Percentiles rank a stretch among this genome's conserved stretches.
These are phyloP conservation scores for Phragmites australis DNA, from an alignment of 176 grass and related monocot genomes.

Conservation along the genomic window DNA sequence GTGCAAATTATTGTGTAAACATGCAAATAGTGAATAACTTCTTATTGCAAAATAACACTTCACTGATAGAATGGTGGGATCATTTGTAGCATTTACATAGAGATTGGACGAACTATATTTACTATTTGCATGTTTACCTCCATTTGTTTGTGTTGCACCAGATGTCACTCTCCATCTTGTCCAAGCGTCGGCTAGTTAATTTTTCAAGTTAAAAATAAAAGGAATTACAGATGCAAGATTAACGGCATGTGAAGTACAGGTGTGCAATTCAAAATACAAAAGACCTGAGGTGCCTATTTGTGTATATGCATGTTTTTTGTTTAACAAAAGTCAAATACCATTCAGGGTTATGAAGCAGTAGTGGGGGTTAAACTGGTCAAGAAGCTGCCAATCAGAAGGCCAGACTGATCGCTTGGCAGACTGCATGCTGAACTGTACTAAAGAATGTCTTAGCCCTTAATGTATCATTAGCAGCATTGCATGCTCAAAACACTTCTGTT, in stretches of 20 bases:
- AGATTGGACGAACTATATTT: no score
- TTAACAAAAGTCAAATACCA: constrained; percentile 48
- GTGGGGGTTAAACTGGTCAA: constrained; percentile 22
- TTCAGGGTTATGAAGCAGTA: constrained; percentile 2
- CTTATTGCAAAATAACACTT: no score
- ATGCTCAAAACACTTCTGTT: constrained; percentile 33
- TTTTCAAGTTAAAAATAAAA: background rate
- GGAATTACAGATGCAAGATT: background rate
- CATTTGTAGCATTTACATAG: no score
- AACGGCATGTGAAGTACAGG: background rate
- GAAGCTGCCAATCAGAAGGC: constrained; percentile 32
- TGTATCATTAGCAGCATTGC: constrained; percentile 26
- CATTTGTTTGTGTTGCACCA: no score
- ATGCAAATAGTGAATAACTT: no score
- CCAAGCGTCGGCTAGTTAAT: constrained; percentile 43
- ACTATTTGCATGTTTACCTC: no score
- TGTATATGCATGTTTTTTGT: constrained; percentile 25
- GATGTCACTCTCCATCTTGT: constrained; percentile 35
- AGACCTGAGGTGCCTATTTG: background rate
- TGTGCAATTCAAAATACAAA: background rate
- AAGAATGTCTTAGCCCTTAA: constrained; percentile 41
- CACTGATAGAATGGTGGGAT: no score
- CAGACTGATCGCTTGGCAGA: constrained; percentile 29
- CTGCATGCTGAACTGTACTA: constrained; percentile 16
- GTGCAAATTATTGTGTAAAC: no score